Base-by-base conservation (phyloP, 1,284 basidiomycete genomes). In the Vanrija humicola region DNA sequence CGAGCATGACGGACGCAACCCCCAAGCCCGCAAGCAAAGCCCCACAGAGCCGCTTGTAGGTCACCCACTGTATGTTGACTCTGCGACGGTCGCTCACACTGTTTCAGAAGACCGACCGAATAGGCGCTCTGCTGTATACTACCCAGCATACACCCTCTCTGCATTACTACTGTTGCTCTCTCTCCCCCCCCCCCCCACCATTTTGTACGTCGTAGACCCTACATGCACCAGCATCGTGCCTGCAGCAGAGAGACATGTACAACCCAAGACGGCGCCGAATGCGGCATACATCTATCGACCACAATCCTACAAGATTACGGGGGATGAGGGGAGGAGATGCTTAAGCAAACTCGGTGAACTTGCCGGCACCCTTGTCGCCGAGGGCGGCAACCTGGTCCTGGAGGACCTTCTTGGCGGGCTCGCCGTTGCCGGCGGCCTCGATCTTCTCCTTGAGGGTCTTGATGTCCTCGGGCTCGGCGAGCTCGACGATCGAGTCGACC, bases 401-500 rank as follows among this genome's bases (percentile, higher is more conserved):
- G 44, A 74, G 56, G 29, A 63, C 72, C 21, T 59, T 70, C 69
- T 78, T 78, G 58, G 72, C 75, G 38, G 73, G 68, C 47, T 72
- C 69, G 48, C 76, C 74, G n/a, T 76, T 64, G 50, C 75, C 77
- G 12, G 75, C 77, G 65, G 77, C 77, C 55, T 81, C 79, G 48
- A 79, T 74, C 59, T 78, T 75, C 64, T 79, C 79, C 71, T 81
- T 79, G 64, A 83, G 70, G 50, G 75, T 77, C 56, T 73, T 79
- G 51, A 82, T 75, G 52, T 80, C 74, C 64, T 81, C 80, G 12
- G 81, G 79, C 66, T 82, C 80, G 54, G 82, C 72, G 25, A 78
- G 69, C 44, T 79, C 76, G 59, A 76, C 77, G 45, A 82, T 68
- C 15, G 73, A 50, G 68, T 83, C 82, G 61, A 83, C 77, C 64